Base-by-base conservation (phyloP, 495 filamentous ascomycete species). In the Recurvomyces mirabilis region DNA sequence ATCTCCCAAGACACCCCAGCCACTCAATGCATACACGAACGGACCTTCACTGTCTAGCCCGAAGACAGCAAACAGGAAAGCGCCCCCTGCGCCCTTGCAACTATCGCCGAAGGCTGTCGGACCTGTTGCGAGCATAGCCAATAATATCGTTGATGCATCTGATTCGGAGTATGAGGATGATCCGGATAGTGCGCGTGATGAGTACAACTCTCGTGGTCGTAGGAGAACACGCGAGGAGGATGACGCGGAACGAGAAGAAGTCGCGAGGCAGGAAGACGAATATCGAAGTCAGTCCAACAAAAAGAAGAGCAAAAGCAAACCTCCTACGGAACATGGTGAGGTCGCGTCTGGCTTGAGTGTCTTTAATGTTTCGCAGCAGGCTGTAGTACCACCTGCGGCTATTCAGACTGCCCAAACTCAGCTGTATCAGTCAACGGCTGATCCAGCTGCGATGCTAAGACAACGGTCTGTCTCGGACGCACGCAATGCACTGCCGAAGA, bases 161-260 rank as follows among this genome's bases (percentile, higher is more conserved):
- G 82, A 79, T 33, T 89, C 86, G 1, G 87, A 94, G 47, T 89
- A 91, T 51, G 85, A 87, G 43, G 83, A 88, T 53, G 71, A 78
- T 13, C 58, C 79, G 4, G 75, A 83, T 14, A 54, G 51, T 26
- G 51, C 51, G 10, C 51, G 51, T n/a, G 41, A 28, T 12, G 51
- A 54, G 38, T 35, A 54, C 18, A 31, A 34, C 14, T 12, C 18
- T 13, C 72, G 87, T 34, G 87, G 87, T n/a, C 72, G 87, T 25
- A 70, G 86, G 52, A 85, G 81, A 53, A 95, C 87, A 0, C 74
- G 87, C 46, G 85, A 87, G 57, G 87, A 91, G 39, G 87, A 95
- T 55, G 87, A 95, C 48, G 68, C 70, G 41, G 75, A 87, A 37
- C 77, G 87, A 28, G 84, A 87, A 60, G 71, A 73, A 5, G 57